A percentile compares a stretch with the other conserved stretches of the same genome.
Conservation (phyloP, 2,329 filamentous ascomycete genomes). For the Stachybotrys chlorohalonatus region DNA sequence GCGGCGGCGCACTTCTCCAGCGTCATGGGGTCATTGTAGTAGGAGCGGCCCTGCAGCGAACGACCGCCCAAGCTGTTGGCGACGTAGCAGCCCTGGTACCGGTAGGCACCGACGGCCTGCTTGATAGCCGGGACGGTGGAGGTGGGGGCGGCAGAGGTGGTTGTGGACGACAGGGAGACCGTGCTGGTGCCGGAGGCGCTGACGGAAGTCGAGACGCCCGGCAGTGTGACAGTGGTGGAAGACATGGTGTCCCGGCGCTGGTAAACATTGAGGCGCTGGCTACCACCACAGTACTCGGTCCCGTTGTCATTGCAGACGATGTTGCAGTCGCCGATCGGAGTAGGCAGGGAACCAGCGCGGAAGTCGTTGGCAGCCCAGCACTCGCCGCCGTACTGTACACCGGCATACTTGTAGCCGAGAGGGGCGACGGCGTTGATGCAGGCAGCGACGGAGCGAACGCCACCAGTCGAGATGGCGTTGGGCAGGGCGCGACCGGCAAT, state of each 20-base stretch:
- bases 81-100: neutral
- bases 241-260: neutral
- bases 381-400: neutral
- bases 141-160: neutral
- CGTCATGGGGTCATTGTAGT: conserved; percentile 1
- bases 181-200: neutral
- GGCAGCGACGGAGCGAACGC: neutral
- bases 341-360: neutral
- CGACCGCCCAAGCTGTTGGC: neutral
- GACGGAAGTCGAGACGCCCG: neutral
- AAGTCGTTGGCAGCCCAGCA: conserved; percentile 1
- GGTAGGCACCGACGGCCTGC: neutral
- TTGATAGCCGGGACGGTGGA: neutral
- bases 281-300: conserved; percentile 1
- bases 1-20: conserved; percentile 1
- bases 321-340: neutral
- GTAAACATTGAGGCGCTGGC: conserved; percentile 1
- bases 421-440: neutral
- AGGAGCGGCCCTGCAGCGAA: neutral
- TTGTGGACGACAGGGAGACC: neutral
- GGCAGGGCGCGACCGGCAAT: conserved; percentile 1
- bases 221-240: neutral
- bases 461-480: neutral
- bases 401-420: conserved; percentile 1
- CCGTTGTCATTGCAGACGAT: neutral